These are phyloP conservation scores for Hanseniaspora gamundiae DNA, from an alignment of 1,139 yeast genomes.

Conservation along the genomic window DNA sequence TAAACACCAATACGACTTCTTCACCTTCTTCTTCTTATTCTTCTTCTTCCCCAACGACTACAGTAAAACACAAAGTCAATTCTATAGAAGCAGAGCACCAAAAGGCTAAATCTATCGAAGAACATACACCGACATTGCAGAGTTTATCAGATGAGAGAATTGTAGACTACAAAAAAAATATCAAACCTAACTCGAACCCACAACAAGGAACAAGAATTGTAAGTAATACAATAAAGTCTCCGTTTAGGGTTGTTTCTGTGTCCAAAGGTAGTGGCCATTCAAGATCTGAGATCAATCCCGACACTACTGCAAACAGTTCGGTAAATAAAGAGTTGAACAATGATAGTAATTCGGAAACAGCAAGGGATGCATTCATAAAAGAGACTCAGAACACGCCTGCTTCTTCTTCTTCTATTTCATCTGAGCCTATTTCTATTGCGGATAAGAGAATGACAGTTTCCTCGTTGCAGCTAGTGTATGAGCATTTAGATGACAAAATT, in stretches of 20 bases:
- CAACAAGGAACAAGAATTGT: background rate
- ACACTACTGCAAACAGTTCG: too few species aligned
- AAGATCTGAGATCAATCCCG: too few species aligned
- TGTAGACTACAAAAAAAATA: background rate
- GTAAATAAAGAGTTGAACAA: too few species aligned
- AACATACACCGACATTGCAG: background rate
- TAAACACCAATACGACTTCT: too few species aligned
- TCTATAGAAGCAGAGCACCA: background rate
- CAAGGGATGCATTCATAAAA: background rate
- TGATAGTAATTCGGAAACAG: background rate
- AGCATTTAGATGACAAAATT: conserved; percentile 19
- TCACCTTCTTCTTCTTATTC: too few species aligned
- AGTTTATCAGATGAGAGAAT: background rate
- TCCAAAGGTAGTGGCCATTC: background rate
- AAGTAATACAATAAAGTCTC: conserved; percentile 2
- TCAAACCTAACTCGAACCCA: too few species aligned
- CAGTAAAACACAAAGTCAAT: background rate
- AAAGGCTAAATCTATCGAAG: background rate
- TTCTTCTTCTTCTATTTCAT: too few species aligned
- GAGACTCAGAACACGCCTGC: too few species aligned
- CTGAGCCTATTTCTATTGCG: too few species aligned
- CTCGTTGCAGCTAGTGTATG: conserved; percentile 3
- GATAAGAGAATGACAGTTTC: background rate
- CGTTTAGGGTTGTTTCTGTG: conserved; percentile 7
- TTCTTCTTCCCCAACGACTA: background rate